A percentile compares a stretch with the other conserved stretches of the same genome.
These are phyloP conservation scores for Hansfordia pulvinata DNA, from an alignment of 2,329 filamentous ascomycete species.

Conservation along the genomic window DNA sequence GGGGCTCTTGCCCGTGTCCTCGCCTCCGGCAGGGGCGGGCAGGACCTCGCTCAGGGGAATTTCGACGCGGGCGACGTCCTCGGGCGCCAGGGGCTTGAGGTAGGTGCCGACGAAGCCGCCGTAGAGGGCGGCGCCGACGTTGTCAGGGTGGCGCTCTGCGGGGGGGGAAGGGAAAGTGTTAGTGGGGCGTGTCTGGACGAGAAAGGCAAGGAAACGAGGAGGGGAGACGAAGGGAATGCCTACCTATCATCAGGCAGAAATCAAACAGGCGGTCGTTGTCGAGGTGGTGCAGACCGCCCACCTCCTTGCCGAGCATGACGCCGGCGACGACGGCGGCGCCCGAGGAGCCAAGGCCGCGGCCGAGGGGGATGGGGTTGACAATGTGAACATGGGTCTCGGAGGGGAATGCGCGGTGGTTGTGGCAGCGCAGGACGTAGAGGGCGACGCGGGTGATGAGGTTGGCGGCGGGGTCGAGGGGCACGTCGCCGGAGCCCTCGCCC, in stretches of 20 bases:
- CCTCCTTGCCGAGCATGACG: slow-evolving; percentile 83
- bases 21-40: slow-evolving; percentile 75
- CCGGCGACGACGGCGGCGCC: slow-evolving; percentile 92
- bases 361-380: slow-evolving; percentile 87
- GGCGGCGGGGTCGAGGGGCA: slow-evolving; percentile 69
- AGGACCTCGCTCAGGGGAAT: slow-evolving; percentile 91
- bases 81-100: slow-evolving; percentile 78
- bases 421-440: slow-evolving; percentile 86
- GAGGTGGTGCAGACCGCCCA: slow-evolving; percentile 62
- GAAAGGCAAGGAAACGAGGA: slow-evolving; percentile 2
- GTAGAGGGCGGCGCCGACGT: slow-evolving; percentile 87
- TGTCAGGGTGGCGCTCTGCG: slow-evolving; percentile 76
- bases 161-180: slow-evolving; percentile 5
- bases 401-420: slow-evolving; percentile 76
- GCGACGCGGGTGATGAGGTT: slow-evolving; percentile 93
- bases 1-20: slow-evolving; percentile 77
- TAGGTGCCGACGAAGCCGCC: slow-evolving; percentile 96
- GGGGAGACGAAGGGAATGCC: too few species aligned
- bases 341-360: slow-evolving; percentile 85
- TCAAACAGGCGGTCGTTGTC: slow-evolving; percentile 77
- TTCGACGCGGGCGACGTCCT: slow-evolving; percentile 80
- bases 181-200: background rate
- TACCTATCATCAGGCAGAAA: slow-evolving; percentile 93
- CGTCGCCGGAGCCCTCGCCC: slow-evolving; percentile 55
- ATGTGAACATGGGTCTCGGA: slow-evolving; percentile 83